Evolutionary conservation across 768 basidiomycete genomes (phyloP).

Genomic region (Mycena galericulata): DNA sequence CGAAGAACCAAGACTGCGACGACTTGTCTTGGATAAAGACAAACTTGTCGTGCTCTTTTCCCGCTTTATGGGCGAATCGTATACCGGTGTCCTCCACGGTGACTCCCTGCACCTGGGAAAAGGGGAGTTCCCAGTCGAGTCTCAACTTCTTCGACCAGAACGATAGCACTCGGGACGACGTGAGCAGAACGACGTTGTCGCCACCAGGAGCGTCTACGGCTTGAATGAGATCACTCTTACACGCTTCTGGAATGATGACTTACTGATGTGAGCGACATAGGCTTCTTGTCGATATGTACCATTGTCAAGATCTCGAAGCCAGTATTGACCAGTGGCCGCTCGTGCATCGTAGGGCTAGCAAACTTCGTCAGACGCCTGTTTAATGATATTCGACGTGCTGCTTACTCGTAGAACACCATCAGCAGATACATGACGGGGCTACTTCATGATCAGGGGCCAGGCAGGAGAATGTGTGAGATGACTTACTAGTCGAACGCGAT

Average conservation of each 20-base stretch:
- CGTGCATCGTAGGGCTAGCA: conserved; percentile 86
- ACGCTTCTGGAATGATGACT: conserved; percentile 39
- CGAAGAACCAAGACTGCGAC: conserved; percentile 86
- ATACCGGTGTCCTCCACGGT: conserved; percentile 93
- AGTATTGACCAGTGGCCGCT: conserved; percentile 94
- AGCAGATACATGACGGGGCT: conserved; percentile 88
- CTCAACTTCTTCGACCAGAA: conserved; percentile 89
- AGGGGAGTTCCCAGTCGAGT: conserved; percentile 92
- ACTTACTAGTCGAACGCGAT: conserved; percentile 84
- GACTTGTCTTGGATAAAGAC: conserved; percentile 80
- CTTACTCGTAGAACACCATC: conserved; percentile 91
- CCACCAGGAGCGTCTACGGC: conserved; percentile 76
- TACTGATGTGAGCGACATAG: conserved; percentile 95
- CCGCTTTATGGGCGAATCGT: conserved; percentile 84
- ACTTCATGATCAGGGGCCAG: conserved; percentile 13
- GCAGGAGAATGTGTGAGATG: not conserved
- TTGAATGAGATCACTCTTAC: conserved; percentile 12
- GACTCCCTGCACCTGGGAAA: conserved; percentile 88
- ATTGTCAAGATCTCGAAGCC: conserved; percentile 95
- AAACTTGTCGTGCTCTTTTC: conserved; percentile 81
- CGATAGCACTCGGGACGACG: conserved; percentile 80
- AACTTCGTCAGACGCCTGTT: conserved; percentile 14
- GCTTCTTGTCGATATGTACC: conserved; percentile 86
- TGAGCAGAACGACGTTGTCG: conserved; percentile 86
- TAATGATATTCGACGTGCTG: conserved; percentile 22